These are phyloP conservation scores for Agaricales sp. DNA, from an alignment of 1,284 basidiomycete species.

Conservation along the genomic window DNA sequence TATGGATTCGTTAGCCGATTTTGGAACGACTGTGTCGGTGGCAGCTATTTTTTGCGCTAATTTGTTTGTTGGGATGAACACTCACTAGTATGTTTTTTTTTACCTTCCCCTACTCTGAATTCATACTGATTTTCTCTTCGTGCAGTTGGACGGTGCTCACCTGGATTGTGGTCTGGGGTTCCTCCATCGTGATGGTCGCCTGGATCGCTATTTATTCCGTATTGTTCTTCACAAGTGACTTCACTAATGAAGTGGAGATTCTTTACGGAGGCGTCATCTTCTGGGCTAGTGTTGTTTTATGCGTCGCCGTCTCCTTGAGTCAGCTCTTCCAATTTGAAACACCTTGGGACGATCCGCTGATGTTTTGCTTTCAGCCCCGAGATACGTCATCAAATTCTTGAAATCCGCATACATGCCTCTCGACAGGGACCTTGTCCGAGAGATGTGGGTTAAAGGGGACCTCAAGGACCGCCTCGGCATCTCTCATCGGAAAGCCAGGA, in stretches of 20 bases:
- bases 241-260: constrained; percentile 62
- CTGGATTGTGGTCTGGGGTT: constrained; percentile 71
- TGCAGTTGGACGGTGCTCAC: constrained; percentile 82
- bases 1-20: constrained; percentile 75
- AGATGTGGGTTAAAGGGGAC: constrained; percentile 81
- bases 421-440: constrained; percentile 81
- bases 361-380: constrained; percentile 57
- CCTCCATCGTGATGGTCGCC: constrained; percentile 67
- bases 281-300: constrained; percentile 70
- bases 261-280: constrained; percentile 75
- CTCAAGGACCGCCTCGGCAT: constrained; percentile 79
- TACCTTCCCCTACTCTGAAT: too few species aligned
- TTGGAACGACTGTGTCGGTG: constrained; percentile 88
- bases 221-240: constrained; percentile 52
- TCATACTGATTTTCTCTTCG: not conserved
- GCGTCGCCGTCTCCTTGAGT: constrained; percentile 65
- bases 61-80: constrained; percentile 81
- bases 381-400: constrained; percentile 64
- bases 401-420: constrained; percentile 58
- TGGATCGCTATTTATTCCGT: constrained; percentile 86
- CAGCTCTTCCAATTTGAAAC: constrained; percentile 19
- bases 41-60: constrained; percentile 86
- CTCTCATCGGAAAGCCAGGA: constrained; percentile 40
- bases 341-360: constrained; percentile 3
- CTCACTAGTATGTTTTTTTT: constrained; percentile 66